A percentile compares a stretch with the other conserved stretches of the same genome.
Conservation (phyloP, 2,329 filamentous ascomycete species). For the Arthroderma sp. region DNA sequence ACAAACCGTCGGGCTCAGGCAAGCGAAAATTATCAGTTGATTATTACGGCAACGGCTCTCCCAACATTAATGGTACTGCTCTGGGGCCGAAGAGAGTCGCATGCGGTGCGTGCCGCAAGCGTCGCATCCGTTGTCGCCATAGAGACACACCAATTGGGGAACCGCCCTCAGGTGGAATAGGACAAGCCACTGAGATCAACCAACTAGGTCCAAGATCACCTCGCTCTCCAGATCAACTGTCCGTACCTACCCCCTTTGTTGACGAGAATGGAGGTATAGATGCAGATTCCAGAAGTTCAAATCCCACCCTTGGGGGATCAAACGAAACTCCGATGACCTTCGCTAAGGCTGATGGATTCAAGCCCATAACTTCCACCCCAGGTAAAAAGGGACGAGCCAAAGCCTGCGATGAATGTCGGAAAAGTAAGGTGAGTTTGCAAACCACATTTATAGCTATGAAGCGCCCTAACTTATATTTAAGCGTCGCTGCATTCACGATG, state of each 20-base stretch:
- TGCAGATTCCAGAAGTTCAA: too few relatives aligned
- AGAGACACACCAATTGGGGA: slow-evolving; percentile 38
- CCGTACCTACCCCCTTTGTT: too few relatives aligned
- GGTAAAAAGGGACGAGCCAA: slow-evolving; percentile 48
- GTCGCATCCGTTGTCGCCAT: slow-evolving; percentile 50
- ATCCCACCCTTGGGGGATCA: too few relatives aligned
- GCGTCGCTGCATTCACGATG: slow-evolving; percentile 55
- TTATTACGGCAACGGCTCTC: too few relatives aligned
- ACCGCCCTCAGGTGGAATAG: background rate
- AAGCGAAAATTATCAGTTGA: slow-evolving; percentile 10
- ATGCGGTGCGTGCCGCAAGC: slow-evolving; percentile 49
- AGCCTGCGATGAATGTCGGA: slow-evolving; percentile 53
- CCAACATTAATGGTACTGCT: slow-evolving; percentile 30
- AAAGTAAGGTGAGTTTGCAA: slow-evolving; percentile 46
- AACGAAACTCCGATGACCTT: too few relatives aligned
- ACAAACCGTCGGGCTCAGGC: slow-evolving; percentile 13
- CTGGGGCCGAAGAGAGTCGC: slow-evolving; percentile 47
- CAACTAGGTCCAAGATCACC: background rate
- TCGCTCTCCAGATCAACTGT: too few relatives aligned
- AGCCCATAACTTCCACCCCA: slow-evolving; percentile 17
- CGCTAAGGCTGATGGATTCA: too few relatives aligned
- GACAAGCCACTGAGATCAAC: background rate
- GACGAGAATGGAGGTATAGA: too few relatives aligned
- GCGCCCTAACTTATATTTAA: slow-evolving; percentile 19
- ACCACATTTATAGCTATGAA: background rate